phyloP scores from a whole-genome alignment of 1,284 basidiomycete genomes.

The Fomitopsis schrenkii region DNA sequence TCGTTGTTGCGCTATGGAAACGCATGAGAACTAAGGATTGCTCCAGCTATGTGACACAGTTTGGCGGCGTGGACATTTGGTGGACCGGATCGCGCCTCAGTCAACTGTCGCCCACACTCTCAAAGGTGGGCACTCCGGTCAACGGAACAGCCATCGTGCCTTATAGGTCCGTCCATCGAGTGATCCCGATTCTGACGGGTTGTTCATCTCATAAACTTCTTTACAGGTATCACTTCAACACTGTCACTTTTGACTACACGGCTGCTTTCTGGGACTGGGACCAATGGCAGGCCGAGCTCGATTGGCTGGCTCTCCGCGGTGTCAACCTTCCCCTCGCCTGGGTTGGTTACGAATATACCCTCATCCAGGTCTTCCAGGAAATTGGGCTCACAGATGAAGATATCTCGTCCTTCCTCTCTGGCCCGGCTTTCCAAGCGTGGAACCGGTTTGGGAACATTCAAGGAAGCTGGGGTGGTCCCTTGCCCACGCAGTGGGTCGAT shows the following conservation, averaged over 20 bases:
- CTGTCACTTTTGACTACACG: slow-evolving; percentile 41
- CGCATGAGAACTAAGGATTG: not conserved
- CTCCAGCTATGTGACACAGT: slow-evolving; percentile 34
- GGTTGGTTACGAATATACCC: slow-evolving; percentile 38
- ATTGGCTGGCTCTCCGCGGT: slow-evolving; percentile 42
- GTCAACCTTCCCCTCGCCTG: slow-evolving; percentile 41
- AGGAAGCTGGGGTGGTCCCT: slow-evolving; percentile 33
- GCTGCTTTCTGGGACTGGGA: slow-evolving; percentile 38
- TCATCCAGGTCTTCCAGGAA: slow-evolving; percentile 35
- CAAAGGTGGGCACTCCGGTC: slow-evolving; percentile 27
- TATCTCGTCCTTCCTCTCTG: slow-evolving; percentile 33
- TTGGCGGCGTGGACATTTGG: slow-evolving; percentile 37
- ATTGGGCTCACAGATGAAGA: slow-evolving; percentile 33
- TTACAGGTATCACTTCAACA: slow-evolving; percentile 39
- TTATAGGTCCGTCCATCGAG: slow-evolving; percentile 25
- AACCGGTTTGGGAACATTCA: slow-evolving; percentile 42
- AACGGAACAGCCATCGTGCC: slow-evolving; percentile 33
- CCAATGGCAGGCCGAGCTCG: slow-evolving; percentile 39
- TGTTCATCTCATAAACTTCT: not conserved
- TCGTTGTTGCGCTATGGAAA: no score
- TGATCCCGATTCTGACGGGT: not conserved
- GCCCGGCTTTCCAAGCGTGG: slow-evolving; percentile 42
- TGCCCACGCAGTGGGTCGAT: slow-evolving; percentile 35
- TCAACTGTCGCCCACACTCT: slow-evolving; percentile 27
- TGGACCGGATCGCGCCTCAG: slow-evolving; percentile 39